phyloP scores from a whole-genome alignment of 768 basidiomycete genomes.

The Lenzites betulinus region DNA sequence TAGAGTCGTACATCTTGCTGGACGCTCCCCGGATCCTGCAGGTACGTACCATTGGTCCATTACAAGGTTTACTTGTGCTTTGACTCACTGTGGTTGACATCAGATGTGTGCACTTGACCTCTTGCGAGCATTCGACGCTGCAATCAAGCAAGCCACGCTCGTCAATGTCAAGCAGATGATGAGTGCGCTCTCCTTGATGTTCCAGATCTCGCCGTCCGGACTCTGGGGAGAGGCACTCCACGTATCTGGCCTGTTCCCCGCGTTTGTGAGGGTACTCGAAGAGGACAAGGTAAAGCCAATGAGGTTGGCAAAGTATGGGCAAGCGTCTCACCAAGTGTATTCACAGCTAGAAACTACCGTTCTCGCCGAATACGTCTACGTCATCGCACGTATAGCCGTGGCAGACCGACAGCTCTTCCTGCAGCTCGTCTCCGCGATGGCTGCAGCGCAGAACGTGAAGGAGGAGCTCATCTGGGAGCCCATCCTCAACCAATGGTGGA shows the following conservation, averaged over 20 bases:
- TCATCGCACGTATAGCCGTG: constrained; percentile 74
- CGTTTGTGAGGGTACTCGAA: constrained; percentile 57
- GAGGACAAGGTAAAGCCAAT: constrained; percentile 60
- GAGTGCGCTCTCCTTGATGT: constrained; percentile 55
- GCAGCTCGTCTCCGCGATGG: constrained; percentile 67
- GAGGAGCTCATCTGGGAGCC: constrained; percentile 63
- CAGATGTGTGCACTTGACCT: constrained; percentile 59
- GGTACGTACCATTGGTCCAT: constrained; percentile 41
- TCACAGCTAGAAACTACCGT: constrained; percentile 44
- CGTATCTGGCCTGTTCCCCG: constrained; percentile 68
- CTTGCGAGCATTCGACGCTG: constrained; percentile 55
- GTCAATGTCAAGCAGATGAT: constrained; percentile 64
- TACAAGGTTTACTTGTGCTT: background rate
- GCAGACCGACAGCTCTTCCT: constrained; percentile 68
- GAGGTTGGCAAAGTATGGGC: background rate
- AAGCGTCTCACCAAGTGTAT: background rate
- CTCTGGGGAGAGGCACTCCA: constrained; percentile 79
- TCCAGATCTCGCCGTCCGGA: constrained; percentile 62
- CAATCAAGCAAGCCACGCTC: constrained; percentile 46
- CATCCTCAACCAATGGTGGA: constrained; percentile 82
- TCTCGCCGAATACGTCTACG: constrained; percentile 69
- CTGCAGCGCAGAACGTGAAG: constrained; percentile 45
- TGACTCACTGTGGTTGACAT: background rate
- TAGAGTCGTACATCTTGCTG: constrained; percentile 81
- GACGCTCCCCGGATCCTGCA: constrained; percentile 63